A percentile compares a stretch with the other conserved stretches of the same genome.
Conservation (phyloP, 176 grass and related monocot genomes). For the Areca catechu region DNA sequence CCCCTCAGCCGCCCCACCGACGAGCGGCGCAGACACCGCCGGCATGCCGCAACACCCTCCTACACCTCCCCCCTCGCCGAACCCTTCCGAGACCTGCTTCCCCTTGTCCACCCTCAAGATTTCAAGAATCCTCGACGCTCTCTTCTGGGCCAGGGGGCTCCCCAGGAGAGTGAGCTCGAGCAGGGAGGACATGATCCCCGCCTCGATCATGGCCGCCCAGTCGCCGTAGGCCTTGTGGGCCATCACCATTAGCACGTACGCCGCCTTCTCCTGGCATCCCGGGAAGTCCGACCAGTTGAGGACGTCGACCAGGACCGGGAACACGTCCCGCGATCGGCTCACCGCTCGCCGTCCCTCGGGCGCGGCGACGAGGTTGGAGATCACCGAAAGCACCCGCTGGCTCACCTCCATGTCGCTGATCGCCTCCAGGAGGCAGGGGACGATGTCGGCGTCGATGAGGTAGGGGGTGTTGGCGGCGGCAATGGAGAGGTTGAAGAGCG, state of each 20-base stretch:
- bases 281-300: slow-evolving; percentile 67
- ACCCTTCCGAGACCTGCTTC: slow-evolving; percentile 35
- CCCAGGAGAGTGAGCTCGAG: slow-evolving; percentile 87
- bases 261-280: slow-evolving; percentile 82
- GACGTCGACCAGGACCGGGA: slow-evolving; percentile 53
- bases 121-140: slow-evolving; percentile 80
- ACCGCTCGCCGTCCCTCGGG: slow-evolving; percentile 53
- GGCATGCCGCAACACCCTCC: slow-evolving; percentile 7
- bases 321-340: slow-evolving; percentile 39
- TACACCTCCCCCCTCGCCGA: background rate
- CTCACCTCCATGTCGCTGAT: slow-evolving; percentile 30
- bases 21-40: slow-evolving; percentile 64
- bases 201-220: slow-evolving; percentile 54
- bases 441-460: slow-evolving; percentile 55
- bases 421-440: slow-evolving; percentile 30
- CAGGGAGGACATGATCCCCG: slow-evolving; percentile 53
- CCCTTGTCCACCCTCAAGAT: slow-evolving; percentile 70
- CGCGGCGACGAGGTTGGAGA: slow-evolving; percentile 68
- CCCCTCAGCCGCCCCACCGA: background rate
- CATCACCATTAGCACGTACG: slow-evolving; percentile 90
- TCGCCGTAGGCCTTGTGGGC: slow-evolving; percentile 61
- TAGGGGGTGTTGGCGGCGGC: slow-evolving; percentile 38
- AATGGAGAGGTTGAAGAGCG: slow-evolving; percentile 80
- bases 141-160: slow-evolving; percentile 76
- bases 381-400: slow-evolving; percentile 54